phyloP scores from a whole-genome alignment of 441 rosid species.

The Arabidopsis hybrid region DNA sequence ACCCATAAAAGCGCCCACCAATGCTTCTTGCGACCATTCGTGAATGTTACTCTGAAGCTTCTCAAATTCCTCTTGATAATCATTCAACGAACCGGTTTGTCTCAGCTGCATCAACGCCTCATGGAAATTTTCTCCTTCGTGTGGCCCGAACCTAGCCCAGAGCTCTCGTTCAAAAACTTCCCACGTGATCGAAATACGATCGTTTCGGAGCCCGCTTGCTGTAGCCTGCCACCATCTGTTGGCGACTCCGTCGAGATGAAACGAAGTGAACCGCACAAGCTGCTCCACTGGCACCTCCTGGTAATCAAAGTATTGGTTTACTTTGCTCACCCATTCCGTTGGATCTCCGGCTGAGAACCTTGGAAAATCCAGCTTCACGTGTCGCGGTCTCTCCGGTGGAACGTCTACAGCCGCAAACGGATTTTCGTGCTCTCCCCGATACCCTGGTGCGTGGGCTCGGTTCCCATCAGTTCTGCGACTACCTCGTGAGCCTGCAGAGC shows the following conservation, averaged over 20 bases:
- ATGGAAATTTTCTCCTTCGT: too few relatives aligned
- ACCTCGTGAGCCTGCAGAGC: not conserved
- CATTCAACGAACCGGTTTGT: not conserved
- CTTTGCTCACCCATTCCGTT: too few relatives aligned
- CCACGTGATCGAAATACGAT: not conserved
- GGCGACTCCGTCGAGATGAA: not conserved
- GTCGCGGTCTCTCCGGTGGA: too few relatives aligned
- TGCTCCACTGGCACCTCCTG: not conserved
- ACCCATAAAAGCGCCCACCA: not conserved
- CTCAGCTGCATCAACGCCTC: not conserved
- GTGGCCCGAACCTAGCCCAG: not conserved
- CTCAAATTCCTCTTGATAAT: not conserved
- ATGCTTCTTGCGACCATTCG: not conserved
- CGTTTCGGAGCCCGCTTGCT: not conserved
- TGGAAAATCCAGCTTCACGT: not conserved
- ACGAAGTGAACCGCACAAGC: not conserved
- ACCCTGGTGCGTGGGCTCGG: not conserved
- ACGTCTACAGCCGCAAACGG: not conserved
- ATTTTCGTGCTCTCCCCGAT: not conserved
- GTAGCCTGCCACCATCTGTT: conserved; percentile 1
- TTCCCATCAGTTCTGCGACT: not conserved
- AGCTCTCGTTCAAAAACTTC: not conserved
- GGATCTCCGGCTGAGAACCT: too few relatives aligned
- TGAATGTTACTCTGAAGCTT: not conserved
- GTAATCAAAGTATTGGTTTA: not conserved